phyloP scores from a whole-genome alignment of 176 grass and related monocot genomes.

The Zea luxurians region DNA sequence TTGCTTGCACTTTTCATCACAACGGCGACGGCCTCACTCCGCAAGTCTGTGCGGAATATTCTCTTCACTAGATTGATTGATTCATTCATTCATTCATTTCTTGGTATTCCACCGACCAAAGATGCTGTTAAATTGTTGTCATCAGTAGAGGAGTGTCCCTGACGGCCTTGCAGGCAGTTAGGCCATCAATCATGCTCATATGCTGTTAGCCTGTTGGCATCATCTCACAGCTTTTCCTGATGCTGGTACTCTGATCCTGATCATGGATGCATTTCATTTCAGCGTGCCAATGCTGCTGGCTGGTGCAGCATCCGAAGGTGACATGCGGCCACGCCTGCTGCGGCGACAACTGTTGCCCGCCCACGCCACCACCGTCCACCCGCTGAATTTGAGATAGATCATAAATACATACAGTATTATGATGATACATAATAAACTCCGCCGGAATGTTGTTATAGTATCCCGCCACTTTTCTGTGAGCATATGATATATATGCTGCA shows the following conservation, averaged over 20 bases:
- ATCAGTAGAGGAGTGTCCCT: neutral
- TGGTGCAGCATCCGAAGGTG: constrained; percentile 46
- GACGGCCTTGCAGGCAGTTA: neutral
- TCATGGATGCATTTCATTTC: constrained; percentile 17
- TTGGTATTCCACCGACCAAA: neutral
- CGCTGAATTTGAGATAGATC: constrained; percentile 1
- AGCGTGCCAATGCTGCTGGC: constrained; percentile 65
- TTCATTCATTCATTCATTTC: neutral
- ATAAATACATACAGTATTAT: neutral
- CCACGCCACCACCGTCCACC: neutral
- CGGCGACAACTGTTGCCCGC: constrained; percentile 50
- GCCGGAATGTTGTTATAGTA: constrained; percentile 1
- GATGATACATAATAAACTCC: constrained; percentile 5
- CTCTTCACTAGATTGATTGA: neutral
- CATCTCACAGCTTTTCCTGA: neutral
- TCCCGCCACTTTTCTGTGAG: neutral
- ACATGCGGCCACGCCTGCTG: constrained; percentile 64
- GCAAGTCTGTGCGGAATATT: neutral
- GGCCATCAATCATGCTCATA: neutral
- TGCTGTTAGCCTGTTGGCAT: constrained; percentile 30
- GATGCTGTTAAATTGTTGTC: neutral
- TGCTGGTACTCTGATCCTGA: neutral
- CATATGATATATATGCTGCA: neutral
- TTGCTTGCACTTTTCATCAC: constrained; percentile 42
- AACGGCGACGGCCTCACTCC: constrained; percentile 29